Percentiles rank a stretch among this genome's conserved stretches.
Conservation (phyloP, 257 asterid species). For the Pogostemon cablin region DNA sequence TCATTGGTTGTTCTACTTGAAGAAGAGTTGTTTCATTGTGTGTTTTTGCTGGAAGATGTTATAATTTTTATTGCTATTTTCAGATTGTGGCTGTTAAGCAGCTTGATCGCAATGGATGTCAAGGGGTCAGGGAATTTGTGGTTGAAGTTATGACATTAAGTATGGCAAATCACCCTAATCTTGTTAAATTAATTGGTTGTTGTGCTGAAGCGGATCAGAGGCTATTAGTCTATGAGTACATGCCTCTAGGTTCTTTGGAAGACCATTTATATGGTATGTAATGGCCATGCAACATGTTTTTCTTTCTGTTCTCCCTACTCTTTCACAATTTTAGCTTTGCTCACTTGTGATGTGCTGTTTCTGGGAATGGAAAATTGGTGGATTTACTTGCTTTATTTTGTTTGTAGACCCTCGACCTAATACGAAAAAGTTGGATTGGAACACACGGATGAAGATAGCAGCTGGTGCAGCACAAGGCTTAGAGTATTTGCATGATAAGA, state of each 20-base stretch:
- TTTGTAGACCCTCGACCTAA: conserved; percentile 42
- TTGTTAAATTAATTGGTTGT: conserved; percentile 70
- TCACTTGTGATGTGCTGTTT: no score
- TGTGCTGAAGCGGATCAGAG: conserved; percentile 79
- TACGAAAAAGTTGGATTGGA: conserved; percentile 62
- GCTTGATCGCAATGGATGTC: conserved; percentile 71
- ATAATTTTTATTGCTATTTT: conserved; percentile 25
- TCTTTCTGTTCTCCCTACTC: not conserved
- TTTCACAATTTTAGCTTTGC: not conserved
- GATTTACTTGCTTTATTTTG: conserved; percentile 25
- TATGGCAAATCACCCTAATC: conserved; percentile 70
- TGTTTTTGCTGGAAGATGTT: conserved; percentile 6
- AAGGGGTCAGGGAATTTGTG: conserved; percentile 73
- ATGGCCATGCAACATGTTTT: not conserved
- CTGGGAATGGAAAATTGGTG: not conserved
- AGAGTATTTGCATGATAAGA: conserved; percentile 80
- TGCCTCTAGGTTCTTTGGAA: conserved; percentile 84
- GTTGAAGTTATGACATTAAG: conserved; percentile 72
- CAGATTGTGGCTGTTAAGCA: conserved; percentile 81
- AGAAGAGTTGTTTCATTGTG: not conserved
- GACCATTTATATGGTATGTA: conserved; percentile 71
- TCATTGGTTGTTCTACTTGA: not conserved
- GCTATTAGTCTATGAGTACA: conserved; percentile 77
- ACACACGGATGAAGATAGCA: conserved; percentile 75
- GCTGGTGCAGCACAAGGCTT: conserved; percentile 84